Evolutionary conservation across 2,329 filamentous ascomycete genomes (phyloP).

Genomic region (Aspergillus melleus): DNA sequence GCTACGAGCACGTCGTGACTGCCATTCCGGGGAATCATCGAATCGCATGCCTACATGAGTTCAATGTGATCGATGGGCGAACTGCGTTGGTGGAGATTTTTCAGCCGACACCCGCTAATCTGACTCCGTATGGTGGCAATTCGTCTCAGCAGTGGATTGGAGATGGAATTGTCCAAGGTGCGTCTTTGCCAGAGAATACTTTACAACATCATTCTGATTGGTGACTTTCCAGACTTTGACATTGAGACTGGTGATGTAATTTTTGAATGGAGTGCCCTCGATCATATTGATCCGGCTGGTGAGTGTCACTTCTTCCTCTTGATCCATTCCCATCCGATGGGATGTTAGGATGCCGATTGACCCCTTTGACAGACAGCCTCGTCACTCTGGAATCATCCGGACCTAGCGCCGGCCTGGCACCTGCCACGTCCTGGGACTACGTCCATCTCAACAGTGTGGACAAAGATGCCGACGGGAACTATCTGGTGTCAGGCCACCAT

Average conservation of each 20-base stretch:
- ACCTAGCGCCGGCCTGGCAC: not conserved
- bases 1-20: constrained; percentile 51
- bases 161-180: not conserved
- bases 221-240: constrained; percentile 41
- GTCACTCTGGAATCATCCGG: not conserved
- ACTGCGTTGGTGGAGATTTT: not conserved
- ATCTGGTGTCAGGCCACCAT: constrained; percentile 29
- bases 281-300: constrained; percentile 4
- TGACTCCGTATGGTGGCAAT: not conserved
- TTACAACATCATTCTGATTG: constrained; percentile 12
- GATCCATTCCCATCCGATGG: not conserved
- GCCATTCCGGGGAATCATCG: not conserved
- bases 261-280: constrained; percentile 7
- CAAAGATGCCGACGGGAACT: constrained; percentile 24
- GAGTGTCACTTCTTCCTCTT: not conserved
- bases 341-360: not conserved
- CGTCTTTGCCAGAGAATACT: not conserved
- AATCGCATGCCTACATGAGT: not conserved
- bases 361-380: not conserved
- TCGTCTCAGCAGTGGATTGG: not conserved
- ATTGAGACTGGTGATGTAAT: constrained; percentile 2
- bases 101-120: not conserved
- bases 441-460: constrained; percentile 28
- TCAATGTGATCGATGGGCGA: not conserved
- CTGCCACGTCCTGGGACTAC: constrained; percentile 29